Conservation (phyloP, 441 rosid genomes). For the Erodium chrysanthum region DNA sequence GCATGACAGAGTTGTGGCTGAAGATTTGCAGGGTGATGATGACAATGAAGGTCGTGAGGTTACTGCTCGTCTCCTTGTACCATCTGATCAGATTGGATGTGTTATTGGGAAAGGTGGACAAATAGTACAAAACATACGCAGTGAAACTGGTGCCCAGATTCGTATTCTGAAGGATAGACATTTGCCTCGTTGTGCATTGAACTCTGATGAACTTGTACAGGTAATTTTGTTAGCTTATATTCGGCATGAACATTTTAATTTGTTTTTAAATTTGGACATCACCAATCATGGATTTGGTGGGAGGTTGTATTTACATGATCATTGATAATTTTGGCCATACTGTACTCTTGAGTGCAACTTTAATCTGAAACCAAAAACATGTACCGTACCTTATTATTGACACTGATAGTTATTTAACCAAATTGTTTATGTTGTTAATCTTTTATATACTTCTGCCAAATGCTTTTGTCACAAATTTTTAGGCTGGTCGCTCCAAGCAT, state of each 20-base stretch:
- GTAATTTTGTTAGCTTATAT: slow-evolving; percentile 24
- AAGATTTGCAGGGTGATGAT: slow-evolving; percentile 51
- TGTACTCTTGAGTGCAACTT: background rate
- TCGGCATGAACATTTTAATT: background rate
- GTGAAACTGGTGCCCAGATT: slow-evolving; percentile 85
- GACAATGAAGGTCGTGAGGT: slow-evolving; percentile 52
- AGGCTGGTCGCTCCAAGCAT: background rate
- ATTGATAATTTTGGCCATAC: background rate
- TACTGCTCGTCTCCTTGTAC: slow-evolving; percentile 75
- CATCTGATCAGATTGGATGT: slow-evolving; percentile 98
- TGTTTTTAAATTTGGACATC: background rate
- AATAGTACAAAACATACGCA: slow-evolving; percentile 71
- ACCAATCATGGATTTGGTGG: background rate
- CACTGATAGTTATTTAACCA: background rate
- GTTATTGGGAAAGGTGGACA: slow-evolving; percentile 95
- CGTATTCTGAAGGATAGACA: slow-evolving; percentile 84
- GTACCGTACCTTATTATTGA: background rate
- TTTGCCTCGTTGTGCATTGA: slow-evolving; percentile 75
- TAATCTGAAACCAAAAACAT: background rate
- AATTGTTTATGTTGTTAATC: too few relatives aligned
- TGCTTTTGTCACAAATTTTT: slow-evolving; percentile 50
- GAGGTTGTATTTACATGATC: background rate
- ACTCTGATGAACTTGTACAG: slow-evolving; percentile 91
- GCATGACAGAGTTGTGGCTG: slow-evolving; percentile 73
- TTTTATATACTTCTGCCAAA: too few relatives aligned